Evolutionary conservation across 495 filamentous ascomycete species (phyloP).

Genomic region (Hypoxylon fragiforme): DNA sequence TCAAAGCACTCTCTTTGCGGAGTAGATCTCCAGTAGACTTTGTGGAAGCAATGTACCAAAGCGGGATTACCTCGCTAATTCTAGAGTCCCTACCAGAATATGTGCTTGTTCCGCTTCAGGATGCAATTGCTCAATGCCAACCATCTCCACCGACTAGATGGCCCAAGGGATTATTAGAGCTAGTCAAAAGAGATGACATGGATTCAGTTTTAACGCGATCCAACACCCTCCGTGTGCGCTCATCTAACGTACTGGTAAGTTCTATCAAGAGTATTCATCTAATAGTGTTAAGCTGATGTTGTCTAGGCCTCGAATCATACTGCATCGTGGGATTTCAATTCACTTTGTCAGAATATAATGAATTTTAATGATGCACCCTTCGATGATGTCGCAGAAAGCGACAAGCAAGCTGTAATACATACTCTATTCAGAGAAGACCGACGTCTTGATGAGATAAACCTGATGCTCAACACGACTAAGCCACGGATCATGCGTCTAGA

Average conservation of each 20-base stretch:
- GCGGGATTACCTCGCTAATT: slow-evolving; percentile 58
- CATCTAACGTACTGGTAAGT: slow-evolving; percentile 41
- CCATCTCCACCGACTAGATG: slow-evolving; percentile 77
- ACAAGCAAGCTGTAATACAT: slow-evolving; percentile 77
- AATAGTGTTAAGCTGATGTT: slow-evolving; percentile 1
- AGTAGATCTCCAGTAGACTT: slow-evolving; percentile 46
- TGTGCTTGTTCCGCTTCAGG: slow-evolving; percentile 74
- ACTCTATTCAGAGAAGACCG: slow-evolving; percentile 90
- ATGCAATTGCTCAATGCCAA: slow-evolving; percentile 82
- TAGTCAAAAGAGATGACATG: slow-evolving; percentile 84
- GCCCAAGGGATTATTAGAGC: slow-evolving; percentile 66
- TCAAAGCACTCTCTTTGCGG: slow-evolving; percentile 42
- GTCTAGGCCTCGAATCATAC: slow-evolving; percentile 61
- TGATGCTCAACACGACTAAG: slow-evolving; percentile 75
- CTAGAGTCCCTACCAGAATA: slow-evolving; percentile 85
- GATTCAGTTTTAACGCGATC: slow-evolving; percentile 62
- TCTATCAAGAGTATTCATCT: not conserved
- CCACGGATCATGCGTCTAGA: slow-evolving; percentile 74
- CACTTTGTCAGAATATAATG: slow-evolving; percentile 57
- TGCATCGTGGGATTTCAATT: slow-evolving; percentile 70
- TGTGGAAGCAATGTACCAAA: slow-evolving; percentile 63
- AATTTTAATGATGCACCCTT: slow-evolving; percentile 42
- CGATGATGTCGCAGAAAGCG: slow-evolving; percentile 63
- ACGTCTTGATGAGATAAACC: slow-evolving; percentile 78
- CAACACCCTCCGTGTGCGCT: slow-evolving; percentile 40